Conservation (phyloP, 2,329 filamentous ascomycete genomes). For the Apiospora hydei region DNA sequence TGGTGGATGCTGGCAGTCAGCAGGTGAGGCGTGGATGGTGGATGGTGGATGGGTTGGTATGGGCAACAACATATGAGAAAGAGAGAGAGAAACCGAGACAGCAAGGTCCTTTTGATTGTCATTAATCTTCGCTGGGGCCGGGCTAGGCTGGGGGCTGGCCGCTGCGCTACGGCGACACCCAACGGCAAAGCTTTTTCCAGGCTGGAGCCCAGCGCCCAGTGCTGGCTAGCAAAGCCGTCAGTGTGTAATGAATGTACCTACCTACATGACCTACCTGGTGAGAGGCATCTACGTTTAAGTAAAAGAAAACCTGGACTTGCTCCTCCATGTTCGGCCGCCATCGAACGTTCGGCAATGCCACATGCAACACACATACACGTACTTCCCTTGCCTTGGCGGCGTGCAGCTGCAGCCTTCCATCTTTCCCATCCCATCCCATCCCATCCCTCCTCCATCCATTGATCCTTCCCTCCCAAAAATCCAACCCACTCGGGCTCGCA, state of each 20-base stretch:
- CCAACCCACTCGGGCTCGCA: slow-evolving; percentile 4
- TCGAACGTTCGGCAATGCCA: slow-evolving; percentile 15
- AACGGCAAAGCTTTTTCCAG: slow-evolving; percentile 18
- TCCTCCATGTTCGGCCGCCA: slow-evolving; percentile 17
- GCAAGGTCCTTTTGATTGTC: neutral
- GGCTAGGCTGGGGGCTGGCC: slow-evolving; percentile 14
- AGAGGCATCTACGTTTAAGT: neutral
- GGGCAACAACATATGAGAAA: neutral
- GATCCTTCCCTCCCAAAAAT: neutral
- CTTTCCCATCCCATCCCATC: slow-evolving; percentile 18
- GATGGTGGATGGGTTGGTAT: too few species aligned
- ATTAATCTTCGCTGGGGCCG: slow-evolving; percentile 7
- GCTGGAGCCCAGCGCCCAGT: neutral
- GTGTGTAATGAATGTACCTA: neutral
- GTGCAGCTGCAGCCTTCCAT: slow-evolving; percentile 20
- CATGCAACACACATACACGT: slow-evolving; percentile 14
- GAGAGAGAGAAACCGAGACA: neutral
- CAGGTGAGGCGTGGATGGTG: neutral
- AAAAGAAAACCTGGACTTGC: slow-evolving; percentile 16
- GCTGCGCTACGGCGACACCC: slow-evolving; percentile 17
- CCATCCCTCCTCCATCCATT: slow-evolving; percentile 3
- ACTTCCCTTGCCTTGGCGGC: slow-evolving; percentile 5
- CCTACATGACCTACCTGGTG: neutral
- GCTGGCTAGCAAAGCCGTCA: slow-evolving; percentile 5
- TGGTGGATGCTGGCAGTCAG: neutral